Base-by-base conservation (phyloP, 805 yeast genomes). In the Candida multigemmis region DNA sequence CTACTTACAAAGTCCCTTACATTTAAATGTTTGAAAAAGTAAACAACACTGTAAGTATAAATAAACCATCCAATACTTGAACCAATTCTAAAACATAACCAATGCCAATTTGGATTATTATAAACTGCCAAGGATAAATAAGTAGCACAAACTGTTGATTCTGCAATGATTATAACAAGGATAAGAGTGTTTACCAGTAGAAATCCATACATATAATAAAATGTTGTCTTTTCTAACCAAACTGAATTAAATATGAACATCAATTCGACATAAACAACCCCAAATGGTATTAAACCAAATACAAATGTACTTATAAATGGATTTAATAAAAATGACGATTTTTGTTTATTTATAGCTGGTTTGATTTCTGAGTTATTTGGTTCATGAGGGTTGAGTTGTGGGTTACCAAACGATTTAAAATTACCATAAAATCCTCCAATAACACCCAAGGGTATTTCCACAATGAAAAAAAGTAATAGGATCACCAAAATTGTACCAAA, bases 131-230 rank as follows among this genome's bases (percentile, higher is more conserved):
- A 60, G 23, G 78, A 65, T 22, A 79, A 45, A 43, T 78, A 84
- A 7, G 78, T 65, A 5, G 80, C 74, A 22, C 84, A 71, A 14
- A 84, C 65, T 6, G 87, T 72, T 28, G 80, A 71, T 49, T 84
- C 94, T 21, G 73, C 56, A 12, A 82, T 74, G 9, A 81, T 74
- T 19, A 80, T 58, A 23, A 73, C 52, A 19, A 82, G 58, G 23
- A 83, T 54, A 4, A 73, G 33, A 17, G 75, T 63, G 4, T 85
- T 78, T 15, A 74, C 55, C 13, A 78, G 62, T 13, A 85, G 56
- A 44, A 82, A 84, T 3, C 94, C 91, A 50, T 80, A 84, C 69
- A 76, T 70, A 57, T 76, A 80, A 50, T 80, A 81, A 42, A 74
- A 81, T 3, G 87, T 71, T 1, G 86, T 71, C 48, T 79, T 79